These are phyloP conservation scores for Fusarium anguioides DNA, from an alignment of 2,329 filamentous ascomycete genomes.

Conservation along the genomic window DNA sequence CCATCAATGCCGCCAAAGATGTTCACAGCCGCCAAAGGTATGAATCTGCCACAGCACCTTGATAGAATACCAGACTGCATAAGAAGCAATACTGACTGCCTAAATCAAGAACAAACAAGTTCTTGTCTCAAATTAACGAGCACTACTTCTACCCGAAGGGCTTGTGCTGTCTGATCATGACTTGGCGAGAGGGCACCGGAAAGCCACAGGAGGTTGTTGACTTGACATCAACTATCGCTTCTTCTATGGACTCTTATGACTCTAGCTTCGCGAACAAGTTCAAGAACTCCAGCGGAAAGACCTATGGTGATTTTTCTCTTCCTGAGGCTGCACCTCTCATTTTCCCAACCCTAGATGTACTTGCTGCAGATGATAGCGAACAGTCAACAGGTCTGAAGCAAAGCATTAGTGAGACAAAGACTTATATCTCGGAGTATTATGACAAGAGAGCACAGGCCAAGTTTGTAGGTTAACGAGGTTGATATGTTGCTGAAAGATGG, in stretches of 20 bases:
- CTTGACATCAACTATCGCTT: conserved; percentile 26
- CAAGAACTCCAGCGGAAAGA: conserved; percentile 17
- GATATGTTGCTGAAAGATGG: rapidly evolving
- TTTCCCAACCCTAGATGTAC: conserved; percentile 12
- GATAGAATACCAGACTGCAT: not conserved
- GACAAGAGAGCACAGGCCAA: conserved; percentile 11
- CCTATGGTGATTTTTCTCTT: conserved; percentile 50
- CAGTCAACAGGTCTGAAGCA: conserved; percentile 12
- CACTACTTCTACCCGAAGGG: conserved; percentile 68
- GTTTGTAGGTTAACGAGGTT: not conserved
- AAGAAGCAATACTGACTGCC: not conserved
- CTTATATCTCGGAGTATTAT: conserved; percentile 7
- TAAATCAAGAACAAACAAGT: not conserved
- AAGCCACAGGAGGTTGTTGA: conserved; percentile 31
- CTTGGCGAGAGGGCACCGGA: conserved; percentile 58
- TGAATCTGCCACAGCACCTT: rapidly evolving
- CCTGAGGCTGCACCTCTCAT: conserved; percentile 59
- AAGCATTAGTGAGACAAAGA: not conserved
- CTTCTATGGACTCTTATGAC: not conserved
- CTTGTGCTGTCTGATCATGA: conserved; percentile 62
- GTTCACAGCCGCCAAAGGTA: conserved; percentile 15
- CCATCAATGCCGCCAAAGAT: conserved; percentile 7
- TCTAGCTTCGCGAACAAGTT: conserved; percentile 5
- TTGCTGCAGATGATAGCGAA: conserved; percentile 6
- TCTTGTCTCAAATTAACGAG: conserved; percentile 8